A percentile compares a stretch with the other conserved stretches of the same genome.
phyloP scores from a whole-genome alignment of 176 grass and related monocot species.

The Avena atlantica region DNA sequence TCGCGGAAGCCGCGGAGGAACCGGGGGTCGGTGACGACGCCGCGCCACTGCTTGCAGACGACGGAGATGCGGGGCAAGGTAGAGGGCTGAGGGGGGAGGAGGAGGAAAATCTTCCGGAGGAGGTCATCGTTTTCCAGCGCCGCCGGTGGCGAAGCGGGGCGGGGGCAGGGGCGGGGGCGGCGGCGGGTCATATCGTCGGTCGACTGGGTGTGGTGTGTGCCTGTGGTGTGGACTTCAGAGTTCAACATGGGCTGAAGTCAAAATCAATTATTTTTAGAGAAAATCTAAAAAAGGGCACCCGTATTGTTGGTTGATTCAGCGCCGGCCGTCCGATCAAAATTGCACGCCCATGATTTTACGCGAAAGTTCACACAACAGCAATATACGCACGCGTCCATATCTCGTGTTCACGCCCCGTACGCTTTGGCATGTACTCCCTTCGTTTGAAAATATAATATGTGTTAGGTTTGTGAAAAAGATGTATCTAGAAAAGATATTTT shows the following conservation, averaged over 20 bases:
- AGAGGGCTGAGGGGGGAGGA: background rate
- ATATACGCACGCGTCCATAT: too few relatives aligned
- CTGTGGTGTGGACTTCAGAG: background rate
- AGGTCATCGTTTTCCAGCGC: background rate
- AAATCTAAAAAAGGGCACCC: too few relatives aligned
- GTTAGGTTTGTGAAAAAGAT: too few relatives aligned
- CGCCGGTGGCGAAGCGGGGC: background rate
- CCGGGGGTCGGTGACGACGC: background rate
- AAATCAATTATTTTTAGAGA: too few relatives aligned
- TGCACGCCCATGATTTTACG: too few relatives aligned
- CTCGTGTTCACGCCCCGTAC: too few relatives aligned
- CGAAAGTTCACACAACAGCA: too few relatives aligned
- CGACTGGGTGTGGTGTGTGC: background rate
- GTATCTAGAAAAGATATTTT: too few relatives aligned
- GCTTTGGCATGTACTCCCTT: too few relatives aligned
- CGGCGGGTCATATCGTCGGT: background rate
- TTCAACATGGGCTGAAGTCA: background rate
- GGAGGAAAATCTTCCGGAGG: conserved; percentile 6
- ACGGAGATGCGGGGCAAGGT: background rate
- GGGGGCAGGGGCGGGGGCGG: background rate
- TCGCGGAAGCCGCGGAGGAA: conserved; percentile 29
- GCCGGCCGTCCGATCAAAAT: too few relatives aligned
- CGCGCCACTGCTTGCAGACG: conserved; percentile 20
- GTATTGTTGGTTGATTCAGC: too few relatives aligned
- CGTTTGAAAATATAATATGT: too few relatives aligned